These are phyloP conservation scores for Penicillium nucicola DNA, from an alignment of 495 filamentous ascomycete species.

Conservation along the genomic window DNA sequence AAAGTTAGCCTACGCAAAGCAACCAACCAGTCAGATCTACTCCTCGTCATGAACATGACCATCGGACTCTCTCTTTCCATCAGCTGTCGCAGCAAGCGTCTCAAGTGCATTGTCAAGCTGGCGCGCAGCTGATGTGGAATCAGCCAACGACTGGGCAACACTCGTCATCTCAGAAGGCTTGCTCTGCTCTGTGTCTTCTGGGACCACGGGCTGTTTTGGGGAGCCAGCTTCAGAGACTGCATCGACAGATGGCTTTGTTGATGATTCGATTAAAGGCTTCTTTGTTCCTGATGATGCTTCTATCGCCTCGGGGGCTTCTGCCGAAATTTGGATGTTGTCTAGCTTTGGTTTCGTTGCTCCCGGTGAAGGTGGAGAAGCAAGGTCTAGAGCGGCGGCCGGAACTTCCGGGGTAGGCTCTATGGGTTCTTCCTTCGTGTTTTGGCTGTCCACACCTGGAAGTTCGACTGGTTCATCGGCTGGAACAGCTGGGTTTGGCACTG, in stretches of 20 bases:
- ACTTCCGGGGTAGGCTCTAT: slow-evolving; percentile 29
- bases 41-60: slow-evolving; percentile 12
- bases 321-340: background rate
- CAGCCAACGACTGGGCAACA: background rate
- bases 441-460: slow-evolving; percentile 49
- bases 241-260: too few relatives aligned
- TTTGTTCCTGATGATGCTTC: background rate
- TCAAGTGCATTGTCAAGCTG: slow-evolving; percentile 26
- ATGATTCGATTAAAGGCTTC: too few relatives aligned
- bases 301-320: background rate
- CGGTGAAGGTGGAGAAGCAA: slow-evolving; percentile 7
- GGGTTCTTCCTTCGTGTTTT: slow-evolving; percentile 57
- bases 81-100: slow-evolving; percentile 24
- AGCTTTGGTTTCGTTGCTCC: slow-evolving; percentile 1
- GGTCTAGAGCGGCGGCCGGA: background rate
- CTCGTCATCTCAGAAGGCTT: slow-evolving; percentile 1
- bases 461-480: slow-evolving; percentile 24
- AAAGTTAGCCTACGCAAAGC: background rate
- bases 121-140: slow-evolving; percentile 3
- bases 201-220: background rate
- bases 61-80: slow-evolving; percentile 33
- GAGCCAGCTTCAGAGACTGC: background rate
- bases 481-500: slow-evolving; percentile 10
- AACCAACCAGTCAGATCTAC: background rate
- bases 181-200: background rate